A percentile compares a stretch with the other conserved stretches of the same genome.
phyloP scores from a whole-genome alignment of 495 filamentous ascomycete species.

The Pseudotulostoma volvatum region DNA sequence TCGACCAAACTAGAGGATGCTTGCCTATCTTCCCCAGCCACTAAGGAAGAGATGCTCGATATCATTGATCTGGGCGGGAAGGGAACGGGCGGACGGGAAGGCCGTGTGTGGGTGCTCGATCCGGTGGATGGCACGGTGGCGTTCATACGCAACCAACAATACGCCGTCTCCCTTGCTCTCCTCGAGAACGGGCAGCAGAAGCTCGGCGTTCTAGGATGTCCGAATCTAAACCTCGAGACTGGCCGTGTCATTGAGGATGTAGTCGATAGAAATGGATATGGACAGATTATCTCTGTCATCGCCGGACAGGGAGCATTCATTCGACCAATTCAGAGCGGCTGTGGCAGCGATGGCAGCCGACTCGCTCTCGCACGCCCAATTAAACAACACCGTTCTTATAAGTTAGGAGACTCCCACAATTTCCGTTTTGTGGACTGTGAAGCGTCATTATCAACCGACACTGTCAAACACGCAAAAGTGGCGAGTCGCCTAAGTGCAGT shows the following conservation, averaged over 20 bases:
- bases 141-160: constrained; percentile 46
- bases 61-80: constrained; percentile 45
- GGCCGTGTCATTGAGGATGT: constrained; percentile 28
- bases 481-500: constrained; percentile 28
- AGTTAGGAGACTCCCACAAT: constrained; percentile 13
- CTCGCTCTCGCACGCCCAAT: constrained; percentile 4
- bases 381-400: constrained; percentile 18
- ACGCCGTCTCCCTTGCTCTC: constrained; percentile 45
- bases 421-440: constrained; percentile 34
- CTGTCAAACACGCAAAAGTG: constrained; percentile 26
- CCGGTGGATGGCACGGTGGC: constrained; percentile 58
- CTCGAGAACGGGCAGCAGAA: constrained; percentile 31
- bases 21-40: constrained; percentile 23
- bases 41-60: constrained; percentile 39
- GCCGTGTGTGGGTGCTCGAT: constrained; percentile 48
- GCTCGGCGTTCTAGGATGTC: constrained; percentile 39
- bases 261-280: constrained; percentile 33
- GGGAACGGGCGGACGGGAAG: constrained; percentile 20
- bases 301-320: constrained; percentile 39
- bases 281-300: constrained; percentile 40
- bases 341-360: too few relatives aligned
- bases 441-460: constrained; percentile 24
- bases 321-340: constrained; percentile 32
- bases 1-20: constrained; percentile 16
- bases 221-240: constrained; percentile 28